Evolutionary conservation across 2,329 filamentous ascomycete genomes (phyloP), one percentile per base, ranked within the genome.

Genomic region (Curvularia spicifera): DNA sequence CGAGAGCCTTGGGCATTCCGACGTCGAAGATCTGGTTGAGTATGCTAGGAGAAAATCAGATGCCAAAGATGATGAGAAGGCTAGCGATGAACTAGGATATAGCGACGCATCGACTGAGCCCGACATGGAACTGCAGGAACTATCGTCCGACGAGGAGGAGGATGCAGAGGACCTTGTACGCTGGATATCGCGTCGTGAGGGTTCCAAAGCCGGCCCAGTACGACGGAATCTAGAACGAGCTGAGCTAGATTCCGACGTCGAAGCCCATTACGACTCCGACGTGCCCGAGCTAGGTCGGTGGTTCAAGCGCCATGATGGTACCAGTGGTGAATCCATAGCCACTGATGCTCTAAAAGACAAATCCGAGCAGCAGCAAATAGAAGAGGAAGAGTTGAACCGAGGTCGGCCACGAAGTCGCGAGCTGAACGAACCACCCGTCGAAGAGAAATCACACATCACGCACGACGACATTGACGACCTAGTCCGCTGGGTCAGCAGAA

Each of bases 21-120:
- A 75, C 33, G 70, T 75, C 1, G 71, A 75, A 1, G 73, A 76
- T 2, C 59, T 73, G 6, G 69, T 76, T 35, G 64, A 61, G 10
- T 69, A 63, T 49, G 68, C 64, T 10, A 71, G 69, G 40, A 63
- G 67, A 15, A 70, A 62, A 43, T 61, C 67, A 0, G 56, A 58
- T 22, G 33, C 45, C 4, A 59, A 48, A n/a, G 54, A 53, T 15
- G 48, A 40, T 7, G 1, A 29, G 33, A 13, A 20, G 2, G 24
- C 28, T 0, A 46, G 50, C 50, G 51, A 15, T 18, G 39, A 12
- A 44, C 52, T 49, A 1, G 58, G 66, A 2, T 71, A 67, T 42
- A 71, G 69, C 47, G 70, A 74, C 28, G 69, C 65, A 20, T 70
- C 71, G 0, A 75, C 72, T 10, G 69, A 67, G 37, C 68, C 70